phyloP scores from a whole-genome alignment of 2,329 filamentous ascomycete species.

The Fusarium sublunatum region DNA sequence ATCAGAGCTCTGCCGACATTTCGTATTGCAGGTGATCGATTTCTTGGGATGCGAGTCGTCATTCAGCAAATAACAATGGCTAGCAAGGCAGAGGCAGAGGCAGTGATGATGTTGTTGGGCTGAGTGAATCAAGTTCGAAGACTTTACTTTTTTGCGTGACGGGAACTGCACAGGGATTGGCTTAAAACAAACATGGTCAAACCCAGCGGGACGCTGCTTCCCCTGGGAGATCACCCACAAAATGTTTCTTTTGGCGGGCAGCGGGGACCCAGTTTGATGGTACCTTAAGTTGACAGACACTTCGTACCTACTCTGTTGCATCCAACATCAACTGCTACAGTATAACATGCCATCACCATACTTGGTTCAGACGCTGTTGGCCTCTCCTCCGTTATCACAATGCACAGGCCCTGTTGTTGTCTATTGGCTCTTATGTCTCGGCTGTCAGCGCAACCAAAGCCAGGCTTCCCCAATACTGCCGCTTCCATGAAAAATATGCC shows the following conservation, averaged over 20 bases:
- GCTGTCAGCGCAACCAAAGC: too few relatives aligned
- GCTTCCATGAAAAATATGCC: conserved; percentile 9
- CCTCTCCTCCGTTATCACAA: conserved; percentile 11
- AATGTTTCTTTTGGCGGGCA: conserved; percentile 30
- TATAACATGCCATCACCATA: too few relatives aligned
- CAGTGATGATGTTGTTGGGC: not conserved
- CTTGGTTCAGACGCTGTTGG: not conserved
- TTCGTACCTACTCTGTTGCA: too few relatives aligned
- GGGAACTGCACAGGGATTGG: conserved; percentile 22
- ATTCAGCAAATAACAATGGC: conserved; percentile 8
- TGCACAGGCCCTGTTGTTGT: conserved; percentile 3
- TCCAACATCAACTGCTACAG: too few relatives aligned
- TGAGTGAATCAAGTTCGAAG: conserved; percentile 14
- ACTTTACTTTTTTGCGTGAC: too few relatives aligned
- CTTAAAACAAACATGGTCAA: conserved; percentile 14
- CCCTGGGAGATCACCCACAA: conserved; percentile 32
- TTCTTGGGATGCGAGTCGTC: conserved; percentile 13
- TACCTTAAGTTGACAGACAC: not conserved
- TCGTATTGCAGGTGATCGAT: conserved; percentile 1
- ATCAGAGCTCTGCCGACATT: conserved; percentile 22
- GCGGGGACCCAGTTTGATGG: conserved; percentile 8
- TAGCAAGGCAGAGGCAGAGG: not conserved
- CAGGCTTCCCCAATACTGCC: conserved; percentile 14
- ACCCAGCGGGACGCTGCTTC: conserved; percentile 17
- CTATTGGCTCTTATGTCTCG: not conserved